Evolutionary conservation across 805 yeast species (phyloP).

Genomic region (Saturnispora diversa): DNA sequence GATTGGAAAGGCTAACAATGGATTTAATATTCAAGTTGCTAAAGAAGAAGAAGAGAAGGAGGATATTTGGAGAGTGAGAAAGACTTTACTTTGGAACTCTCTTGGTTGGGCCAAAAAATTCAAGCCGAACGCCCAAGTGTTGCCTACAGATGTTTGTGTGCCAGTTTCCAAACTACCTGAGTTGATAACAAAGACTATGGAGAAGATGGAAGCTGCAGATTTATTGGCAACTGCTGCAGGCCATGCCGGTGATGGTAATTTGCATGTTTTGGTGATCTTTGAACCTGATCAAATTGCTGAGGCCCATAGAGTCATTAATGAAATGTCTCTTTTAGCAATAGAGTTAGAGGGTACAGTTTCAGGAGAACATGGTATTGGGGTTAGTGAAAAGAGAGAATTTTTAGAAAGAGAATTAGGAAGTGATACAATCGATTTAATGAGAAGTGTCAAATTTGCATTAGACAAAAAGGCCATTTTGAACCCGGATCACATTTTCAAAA

Average conservation of each 20-base stretch:
- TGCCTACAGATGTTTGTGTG: slow-evolving; percentile 81
- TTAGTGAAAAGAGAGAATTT: slow-evolving; percentile 57
- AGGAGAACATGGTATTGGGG: slow-evolving; percentile 84
- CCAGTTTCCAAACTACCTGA: slow-evolving; percentile 62
- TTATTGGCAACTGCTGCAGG: slow-evolving; percentile 57
- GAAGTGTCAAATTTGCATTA: slow-evolving; percentile 59
- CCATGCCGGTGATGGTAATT: slow-evolving; percentile 81
- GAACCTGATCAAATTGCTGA: slow-evolving; percentile 39
- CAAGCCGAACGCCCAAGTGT: slow-evolving; percentile 38
- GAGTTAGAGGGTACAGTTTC: slow-evolving; percentile 74
- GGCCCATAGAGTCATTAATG: slow-evolving; percentile 44
- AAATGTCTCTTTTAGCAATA: slow-evolving; percentile 60
- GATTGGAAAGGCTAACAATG: slow-evolving; percentile 47
- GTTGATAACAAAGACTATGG: slow-evolving; percentile 54
- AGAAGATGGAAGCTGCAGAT: slow-evolving; percentile 46
- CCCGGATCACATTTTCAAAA: slow-evolving; percentile 70
- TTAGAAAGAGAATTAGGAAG: slow-evolving; percentile 58
- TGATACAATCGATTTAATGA: slow-evolving; percentile 63
- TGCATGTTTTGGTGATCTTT: slow-evolving; percentile 61
- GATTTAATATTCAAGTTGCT: slow-evolving; percentile 56
- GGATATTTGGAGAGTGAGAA: slow-evolving; percentile 71
- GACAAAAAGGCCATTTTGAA: slow-evolving; percentile 70
- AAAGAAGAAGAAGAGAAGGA: slow-evolving; percentile 50
- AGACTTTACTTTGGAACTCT: slow-evolving; percentile 58
- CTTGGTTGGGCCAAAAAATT: slow-evolving; percentile 54